A percentile compares a stretch with the other conserved stretches of the same genome.
These are phyloP conservation scores for Suillus cothurnatus DNA, from an alignment of 768 basidiomycete species.

Conservation along the genomic window DNA sequence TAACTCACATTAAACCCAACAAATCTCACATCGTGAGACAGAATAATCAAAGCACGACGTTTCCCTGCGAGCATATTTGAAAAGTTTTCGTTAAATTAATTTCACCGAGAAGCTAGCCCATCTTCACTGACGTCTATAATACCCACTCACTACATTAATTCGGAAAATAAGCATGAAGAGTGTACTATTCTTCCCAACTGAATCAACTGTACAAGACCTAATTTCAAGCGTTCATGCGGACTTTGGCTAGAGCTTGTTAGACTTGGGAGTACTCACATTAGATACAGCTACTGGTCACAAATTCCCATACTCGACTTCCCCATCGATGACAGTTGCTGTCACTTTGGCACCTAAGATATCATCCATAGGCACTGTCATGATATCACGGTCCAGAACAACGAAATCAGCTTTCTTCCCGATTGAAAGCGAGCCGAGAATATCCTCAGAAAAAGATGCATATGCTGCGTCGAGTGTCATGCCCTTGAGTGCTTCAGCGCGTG, in stretches of 20 bases:
- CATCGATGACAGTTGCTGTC: constrained; percentile 75
- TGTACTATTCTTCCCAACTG: neutral
- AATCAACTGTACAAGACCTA: neutral
- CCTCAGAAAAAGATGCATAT: constrained; percentile 81
- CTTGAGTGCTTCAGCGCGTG: constrained; percentile 79
- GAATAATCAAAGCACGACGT: neutral
- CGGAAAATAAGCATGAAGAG: neutral
- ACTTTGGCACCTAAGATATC: constrained; percentile 73
- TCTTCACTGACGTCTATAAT: neutral
- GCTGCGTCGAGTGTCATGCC: constrained; percentile 92
- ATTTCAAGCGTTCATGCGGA: neutral
- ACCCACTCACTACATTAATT: neutral
- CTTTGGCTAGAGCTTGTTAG: neutral
- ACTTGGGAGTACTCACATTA: neutral
- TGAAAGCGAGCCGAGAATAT: constrained; percentile 67
- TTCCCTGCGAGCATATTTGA: neutral
- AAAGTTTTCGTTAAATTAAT: neutral
- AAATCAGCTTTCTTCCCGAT: constrained; percentile 88
- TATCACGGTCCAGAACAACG: constrained; percentile 78
- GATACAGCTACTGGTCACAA: constrained; percentile 18
- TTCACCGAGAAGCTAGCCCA: neutral
- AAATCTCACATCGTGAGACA: too few relatives aligned
- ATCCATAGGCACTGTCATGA: constrained; percentile 61
- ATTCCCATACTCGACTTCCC: constrained; percentile 62
- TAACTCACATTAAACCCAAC: too few relatives aligned